phyloP scores from a whole-genome alignment of 257 asterid genomes.

The Capsicum chinense region DNA sequence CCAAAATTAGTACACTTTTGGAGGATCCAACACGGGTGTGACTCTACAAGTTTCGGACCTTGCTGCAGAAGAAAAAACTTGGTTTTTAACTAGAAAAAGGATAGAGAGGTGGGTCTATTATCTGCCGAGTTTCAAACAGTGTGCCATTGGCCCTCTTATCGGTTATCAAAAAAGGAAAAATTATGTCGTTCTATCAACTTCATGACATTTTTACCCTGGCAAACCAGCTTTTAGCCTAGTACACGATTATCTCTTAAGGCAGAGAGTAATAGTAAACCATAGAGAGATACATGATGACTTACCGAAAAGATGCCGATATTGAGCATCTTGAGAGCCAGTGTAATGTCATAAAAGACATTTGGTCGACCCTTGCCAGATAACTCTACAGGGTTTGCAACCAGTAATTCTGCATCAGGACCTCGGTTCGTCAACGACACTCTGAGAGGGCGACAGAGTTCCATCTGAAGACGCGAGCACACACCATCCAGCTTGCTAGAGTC shows the following conservation, averaged over 20 bases:
- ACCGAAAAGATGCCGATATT: slow-evolving; percentile 77
- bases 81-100: background rate
- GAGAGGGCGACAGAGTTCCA: slow-evolving; percentile 84
- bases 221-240: background rate
- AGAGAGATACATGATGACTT: slow-evolving; percentile 31
- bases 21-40: background rate
- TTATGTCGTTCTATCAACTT: background rate
- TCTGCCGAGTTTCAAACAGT: background rate
- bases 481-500: slow-evolving; percentile 66
- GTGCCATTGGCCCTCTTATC: background rate
- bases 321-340: slow-evolving; percentile 84
- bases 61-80: background rate
- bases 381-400: slow-evolving; percentile 89
- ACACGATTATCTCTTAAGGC: background rate
- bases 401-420: slow-evolving; percentile 84
- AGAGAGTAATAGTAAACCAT: background rate
- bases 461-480: slow-evolving; percentile 58
- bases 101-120: background rate
- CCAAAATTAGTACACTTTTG: background rate
- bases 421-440: slow-evolving; percentile 76
- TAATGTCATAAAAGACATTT: slow-evolving; percentile 77
- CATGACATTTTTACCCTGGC: background rate
- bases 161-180: background rate
- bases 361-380: slow-evolving; percentile 91
- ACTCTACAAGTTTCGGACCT: background rate